Percentiles rank a stretch among this genome's conserved stretches.
Conservation (phyloP, 2,329 filamentous ascomycete genomes). For the Talaromyces amestolkiae region DNA sequence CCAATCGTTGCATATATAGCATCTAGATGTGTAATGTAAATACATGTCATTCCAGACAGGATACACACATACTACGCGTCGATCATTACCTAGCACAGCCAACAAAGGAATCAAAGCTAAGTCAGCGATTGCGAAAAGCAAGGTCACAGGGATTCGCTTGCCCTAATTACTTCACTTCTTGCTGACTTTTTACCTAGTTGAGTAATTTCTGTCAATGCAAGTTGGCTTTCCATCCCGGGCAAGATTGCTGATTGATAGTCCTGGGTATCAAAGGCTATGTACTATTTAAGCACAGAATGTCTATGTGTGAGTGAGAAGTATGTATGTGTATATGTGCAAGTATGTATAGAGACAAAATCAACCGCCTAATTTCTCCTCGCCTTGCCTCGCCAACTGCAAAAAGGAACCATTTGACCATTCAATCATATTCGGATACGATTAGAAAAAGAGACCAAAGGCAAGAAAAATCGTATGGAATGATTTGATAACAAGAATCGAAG, state of each 20-base stretch:
- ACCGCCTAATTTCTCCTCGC: not conserved
- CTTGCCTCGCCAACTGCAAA: not conserved
- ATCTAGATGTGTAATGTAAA: not conserved
- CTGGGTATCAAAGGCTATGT: not conserved
- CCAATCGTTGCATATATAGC: not conserved
- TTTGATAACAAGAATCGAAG: slow-evolving; percentile 4
- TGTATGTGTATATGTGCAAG: slow-evolving; percentile 14
- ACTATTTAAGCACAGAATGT: not conserved
- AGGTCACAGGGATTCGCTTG: slow-evolving; percentile 2
- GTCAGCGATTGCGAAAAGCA: not conserved
- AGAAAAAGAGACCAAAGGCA: not conserved
- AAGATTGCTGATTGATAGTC: not conserved
- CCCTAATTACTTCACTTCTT: not conserved
- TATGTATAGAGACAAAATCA: slow-evolving; percentile 1
- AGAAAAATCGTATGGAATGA: not conserved
- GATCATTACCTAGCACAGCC: not conserved
- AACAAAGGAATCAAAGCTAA: not conserved
- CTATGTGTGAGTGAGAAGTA: not conserved
- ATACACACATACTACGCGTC: not conserved
- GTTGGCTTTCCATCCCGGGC: not conserved
- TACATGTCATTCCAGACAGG: not conserved
- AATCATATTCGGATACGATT: slow-evolving; percentile 10
- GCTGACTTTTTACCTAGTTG: not conserved
- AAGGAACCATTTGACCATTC: slow-evolving; percentile 7
- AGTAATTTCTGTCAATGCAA: not conserved